Evolutionary conservation across 2,329 filamentous ascomycete genomes (phyloP).

Genomic region (Teratosphaeria viscida): DNA sequence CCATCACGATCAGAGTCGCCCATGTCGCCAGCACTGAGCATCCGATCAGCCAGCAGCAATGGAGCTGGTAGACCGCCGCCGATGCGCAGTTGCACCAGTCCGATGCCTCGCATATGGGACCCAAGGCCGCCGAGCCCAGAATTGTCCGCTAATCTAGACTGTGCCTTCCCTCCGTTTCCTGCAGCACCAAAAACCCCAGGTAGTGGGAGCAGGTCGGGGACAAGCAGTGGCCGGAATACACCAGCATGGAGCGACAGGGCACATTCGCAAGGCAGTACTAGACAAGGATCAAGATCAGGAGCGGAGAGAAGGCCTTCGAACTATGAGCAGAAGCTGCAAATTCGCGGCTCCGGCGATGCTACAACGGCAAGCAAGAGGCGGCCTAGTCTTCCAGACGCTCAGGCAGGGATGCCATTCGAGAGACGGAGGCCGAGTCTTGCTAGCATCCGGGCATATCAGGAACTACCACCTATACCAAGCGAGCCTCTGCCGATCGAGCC

Average conservation of each 20-base stretch:
- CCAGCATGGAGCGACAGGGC: slow-evolving; percentile 16
- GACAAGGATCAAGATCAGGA: slow-evolving; percentile 10
- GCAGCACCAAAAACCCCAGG: slow-evolving; percentile 5
- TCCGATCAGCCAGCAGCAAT: slow-evolving; percentile 14
- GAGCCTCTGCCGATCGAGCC: slow-evolving; percentile 5
- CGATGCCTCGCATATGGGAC: slow-evolving; percentile 21
- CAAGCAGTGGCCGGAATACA: slow-evolving; percentile 16
- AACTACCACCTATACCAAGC: background rate
- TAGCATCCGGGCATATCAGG: background rate
- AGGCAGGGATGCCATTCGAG: background rate
- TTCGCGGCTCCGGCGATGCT: slow-evolving; percentile 23
- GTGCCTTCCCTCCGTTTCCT: slow-evolving; percentile 46
- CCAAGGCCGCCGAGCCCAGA: slow-evolving; percentile 31
- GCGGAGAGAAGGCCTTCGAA: slow-evolving; percentile 27
- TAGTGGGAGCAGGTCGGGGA: slow-evolving; percentile 4
- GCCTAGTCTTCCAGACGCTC: background rate
- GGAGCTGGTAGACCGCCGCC: slow-evolving; percentile 12
- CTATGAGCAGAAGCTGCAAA: slow-evolving; percentile 35
- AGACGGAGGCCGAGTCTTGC: background rate
- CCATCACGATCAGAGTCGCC: slow-evolving; percentile 48
- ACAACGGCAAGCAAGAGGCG: slow-evolving; percentile 46
- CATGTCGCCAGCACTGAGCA: slow-evolving; percentile 24
- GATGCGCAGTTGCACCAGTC: slow-evolving; percentile 20
- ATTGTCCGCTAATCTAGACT: slow-evolving; percentile 36
- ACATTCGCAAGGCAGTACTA: slow-evolving; percentile 14